These are phyloP conservation scores for Russula sp. DNA, from an alignment of 768 basidiomycete genomes.

Conservation along the genomic window DNA sequence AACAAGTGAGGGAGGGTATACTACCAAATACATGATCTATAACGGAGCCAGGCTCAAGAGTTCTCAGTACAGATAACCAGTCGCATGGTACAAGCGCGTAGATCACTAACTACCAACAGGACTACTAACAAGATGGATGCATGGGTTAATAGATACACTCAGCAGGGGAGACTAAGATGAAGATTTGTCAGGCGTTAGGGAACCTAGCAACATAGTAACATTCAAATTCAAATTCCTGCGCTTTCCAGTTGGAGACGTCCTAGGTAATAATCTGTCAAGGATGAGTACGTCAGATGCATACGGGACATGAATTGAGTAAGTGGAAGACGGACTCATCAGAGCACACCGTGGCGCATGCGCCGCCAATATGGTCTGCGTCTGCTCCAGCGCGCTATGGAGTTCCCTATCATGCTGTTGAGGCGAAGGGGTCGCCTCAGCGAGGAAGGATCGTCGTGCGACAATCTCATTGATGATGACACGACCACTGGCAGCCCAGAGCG, in stretches of 20 bases:
- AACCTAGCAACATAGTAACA: not conserved
- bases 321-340: constrained; percentile 15
- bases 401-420: constrained; percentile 12
- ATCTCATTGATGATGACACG: constrained; percentile 21
- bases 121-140: not conserved
- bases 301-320: not conserved
- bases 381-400: constrained; percentile 13
- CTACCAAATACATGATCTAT: not conserved
- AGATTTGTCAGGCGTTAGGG: too few relatives aligned
- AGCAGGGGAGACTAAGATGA: not conserved
- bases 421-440: constrained; percentile 1
- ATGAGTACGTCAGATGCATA: not conserved
- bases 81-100: not conserved
- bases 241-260: constrained; percentile 19
- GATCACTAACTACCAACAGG: too few relatives aligned
- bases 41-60: not conserved
- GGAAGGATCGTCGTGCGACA: constrained; percentile 11
- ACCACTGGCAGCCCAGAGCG: constrained; percentile 17
- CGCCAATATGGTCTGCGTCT: constrained; percentile 14
- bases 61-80: too few relatives aligned
- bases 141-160: not conserved
- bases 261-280: constrained; percentile 12
- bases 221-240: constrained; percentile 14
- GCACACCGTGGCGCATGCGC: constrained; percentile 5
- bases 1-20: not conserved